A percentile compares a stretch with the other conserved stretches of the same genome.
These are phyloP conservation scores for Cryptococcus sp. DNA, from an alignment of 1,284 basidiomycete genomes.

Conservation along the genomic window DNA sequence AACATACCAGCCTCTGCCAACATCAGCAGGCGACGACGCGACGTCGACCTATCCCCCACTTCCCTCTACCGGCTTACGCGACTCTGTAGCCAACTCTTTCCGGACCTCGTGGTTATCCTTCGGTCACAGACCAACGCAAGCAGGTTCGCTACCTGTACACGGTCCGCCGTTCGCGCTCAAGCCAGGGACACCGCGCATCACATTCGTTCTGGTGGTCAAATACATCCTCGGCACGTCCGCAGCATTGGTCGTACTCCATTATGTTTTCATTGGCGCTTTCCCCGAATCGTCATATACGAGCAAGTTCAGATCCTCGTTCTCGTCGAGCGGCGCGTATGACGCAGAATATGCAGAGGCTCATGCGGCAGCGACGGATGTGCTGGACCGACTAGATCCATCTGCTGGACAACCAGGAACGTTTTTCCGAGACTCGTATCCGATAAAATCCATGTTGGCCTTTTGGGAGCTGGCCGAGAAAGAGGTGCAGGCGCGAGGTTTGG, in stretches of 20 bases:
- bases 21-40: not conserved
- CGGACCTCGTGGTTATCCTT: not conserved
- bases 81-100: not conserved
- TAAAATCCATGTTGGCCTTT: slow-evolving; percentile 35
- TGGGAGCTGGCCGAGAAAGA: slow-evolving; percentile 44
- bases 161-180: slow-evolving; percentile 10
- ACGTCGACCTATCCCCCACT: slow-evolving; percentile 1
- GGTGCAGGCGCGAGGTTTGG: slow-evolving; percentile 26
- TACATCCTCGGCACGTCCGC: slow-evolving; percentile 10
- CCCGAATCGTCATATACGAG: slow-evolving; percentile 15
- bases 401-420: slow-evolving; percentile 32
- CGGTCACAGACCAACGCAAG: not conserved
- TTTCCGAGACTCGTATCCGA: slow-evolving; percentile 40
- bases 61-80: not conserved
- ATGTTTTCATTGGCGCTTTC: slow-evolving; percentile 27
- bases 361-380: slow-evolving; percentile 11
- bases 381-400: slow-evolving; percentile 20
- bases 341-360: not conserved
- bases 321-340: not conserved
- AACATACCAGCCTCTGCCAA: slow-evolving; percentile 19
- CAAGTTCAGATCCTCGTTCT: slow-evolving; percentile 7
- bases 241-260: slow-evolving; percentile 24
- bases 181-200: slow-evolving; percentile 7
- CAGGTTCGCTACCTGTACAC: slow-evolving; percentile 6
- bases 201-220: slow-evolving; percentile 17